These are phyloP conservation scores for Ormosia semicastrata DNA, from an alignment of 306 rosid genomes.

Conservation along the genomic window DNA sequence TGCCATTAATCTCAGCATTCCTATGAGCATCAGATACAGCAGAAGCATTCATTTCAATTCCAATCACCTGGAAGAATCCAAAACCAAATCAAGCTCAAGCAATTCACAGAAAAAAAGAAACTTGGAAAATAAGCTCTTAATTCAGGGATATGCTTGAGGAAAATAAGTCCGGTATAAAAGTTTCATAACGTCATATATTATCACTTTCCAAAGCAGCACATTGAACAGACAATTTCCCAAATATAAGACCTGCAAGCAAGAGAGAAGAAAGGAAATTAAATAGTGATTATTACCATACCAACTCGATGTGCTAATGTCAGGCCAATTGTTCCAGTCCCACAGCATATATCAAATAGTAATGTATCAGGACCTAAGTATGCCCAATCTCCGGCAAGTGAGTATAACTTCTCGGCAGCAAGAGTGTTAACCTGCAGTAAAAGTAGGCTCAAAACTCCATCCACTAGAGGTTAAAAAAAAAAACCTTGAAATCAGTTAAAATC, in stretches of 20 bases:
- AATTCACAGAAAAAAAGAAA: background rate
- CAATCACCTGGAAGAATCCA: constrained; percentile 69
- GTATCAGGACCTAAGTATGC: constrained; percentile 89
- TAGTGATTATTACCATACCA: constrained; percentile 84
- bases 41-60: constrained; percentile 96
- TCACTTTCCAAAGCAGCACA: constrained; percentile 7
- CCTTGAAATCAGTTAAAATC: constrained; percentile 3
- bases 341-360: constrained; percentile 88
- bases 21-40: constrained; percentile 85
- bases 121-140: background rate
- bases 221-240: background rate
- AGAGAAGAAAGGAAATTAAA: constrained; percentile 6
- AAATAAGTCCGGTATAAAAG: background rate
- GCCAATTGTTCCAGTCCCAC: constrained; percentile 98
- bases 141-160: background rate
- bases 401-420: constrained; percentile 94
- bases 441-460: constrained; percentile 19
- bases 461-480: background rate
- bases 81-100: constrained; percentile 19
- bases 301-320: constrained; percentile 94
- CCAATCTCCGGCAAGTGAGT: constrained; percentile 98
- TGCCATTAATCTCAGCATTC: constrained; percentile 93
- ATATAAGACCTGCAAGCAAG: background rate
- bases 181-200: constrained; percentile 10
- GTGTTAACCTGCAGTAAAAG: constrained; percentile 73